phyloP scores from a whole-genome alignment of 805 yeast genomes.

The Jamesozyma piceae region DNA sequence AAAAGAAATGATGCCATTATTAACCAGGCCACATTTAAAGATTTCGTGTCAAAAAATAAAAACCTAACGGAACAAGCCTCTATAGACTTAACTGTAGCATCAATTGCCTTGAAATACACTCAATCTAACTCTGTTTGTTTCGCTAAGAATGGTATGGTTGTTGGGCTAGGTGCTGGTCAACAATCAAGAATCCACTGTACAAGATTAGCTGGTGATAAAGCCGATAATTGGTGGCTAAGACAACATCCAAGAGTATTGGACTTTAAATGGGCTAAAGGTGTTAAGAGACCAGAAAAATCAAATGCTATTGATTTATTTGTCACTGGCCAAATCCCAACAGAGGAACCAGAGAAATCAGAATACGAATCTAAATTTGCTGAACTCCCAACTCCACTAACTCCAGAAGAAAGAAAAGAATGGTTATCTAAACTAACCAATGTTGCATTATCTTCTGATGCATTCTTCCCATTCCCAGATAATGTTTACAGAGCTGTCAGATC shows the following conservation, averaged over 20 bases:
- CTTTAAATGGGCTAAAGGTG: conserved; percentile 96
- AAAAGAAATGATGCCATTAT: conserved; percentile 96
- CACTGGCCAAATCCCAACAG: conserved; percentile 79
- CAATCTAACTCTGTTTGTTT: conserved; percentile 97
- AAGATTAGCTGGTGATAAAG: conserved; percentile 96
- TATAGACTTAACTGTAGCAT: conserved; percentile 89
- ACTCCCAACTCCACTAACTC: conserved; percentile 74
- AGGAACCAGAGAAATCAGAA: conserved; percentile 88
- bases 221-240: conserved; percentile 99
- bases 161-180: conserved; percentile 98
- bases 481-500: conserved; percentile 94
- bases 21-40: conserved; percentile 80
- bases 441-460: conserved; percentile 91
- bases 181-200: conserved; percentile 98
- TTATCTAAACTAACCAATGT: conserved; percentile 66
- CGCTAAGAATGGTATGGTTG: conserved; percentile 97
- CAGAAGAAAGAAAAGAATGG: conserved; percentile 83
- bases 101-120: conserved; percentile 95
- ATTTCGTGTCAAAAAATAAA: conserved; percentile 80
- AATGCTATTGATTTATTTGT: conserved; percentile 93
- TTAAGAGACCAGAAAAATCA: conserved; percentile 96
- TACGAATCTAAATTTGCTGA: conserved; percentile 80
- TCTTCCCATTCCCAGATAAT: conserved; percentile 99
- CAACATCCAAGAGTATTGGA: conserved; percentile 91
- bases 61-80: conserved; percentile 82